Evolutionary conservation across 306 rosid species (phyloP), one percentile per base, ranked within the genome.

Genomic region (Leucaena leucocephala): DNA sequence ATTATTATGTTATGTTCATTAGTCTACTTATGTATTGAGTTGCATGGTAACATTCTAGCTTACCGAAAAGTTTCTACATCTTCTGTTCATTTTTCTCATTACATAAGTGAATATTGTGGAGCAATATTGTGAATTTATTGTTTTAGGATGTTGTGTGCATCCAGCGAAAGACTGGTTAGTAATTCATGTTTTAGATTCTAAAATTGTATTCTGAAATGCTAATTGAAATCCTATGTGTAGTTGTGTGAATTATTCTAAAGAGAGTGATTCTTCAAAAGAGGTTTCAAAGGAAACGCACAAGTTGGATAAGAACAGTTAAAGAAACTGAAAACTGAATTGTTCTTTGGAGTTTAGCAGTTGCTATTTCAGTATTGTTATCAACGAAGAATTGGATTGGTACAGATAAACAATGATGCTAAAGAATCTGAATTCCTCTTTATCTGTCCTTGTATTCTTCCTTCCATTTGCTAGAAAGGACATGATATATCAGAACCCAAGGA

Each of bases 241-340:
- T 76, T 82, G 55, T 40, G 62, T 74, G 43, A 5, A 44, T 63
- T 22, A 46, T 55, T 40, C 81, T 15, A 48, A 48, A 50, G 79
- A 19, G 69, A 39, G 76, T 54, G 50, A 38, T 70, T 34, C 40
- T 72, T 39, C 36, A 44, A 34, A 34, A 22, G 34, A 68, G 62
- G 57, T 45, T 77, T 73, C 59, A 27, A 67, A 42, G 50, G 3
- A 19, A 67, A 68, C 46, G 14, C 35, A 21, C 36, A 21, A 43
- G 69, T 40, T 34, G 78, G 64, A 34, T 76, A 35, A 79, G 9
- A 67, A 42, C 52, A n/a, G 52, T 67, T n/a, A 67, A 67, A 52
- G 59, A 16, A 54, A n/a, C 38, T 14, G 42, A 21, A 84, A 57
- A n/a, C 52, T 67, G 52, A 72, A 48, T 15, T 21, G 36, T 40